Evolutionary conservation across 2,329 filamentous ascomycete species (phyloP).

Genomic region (Aspergillus proliferans): DNA sequence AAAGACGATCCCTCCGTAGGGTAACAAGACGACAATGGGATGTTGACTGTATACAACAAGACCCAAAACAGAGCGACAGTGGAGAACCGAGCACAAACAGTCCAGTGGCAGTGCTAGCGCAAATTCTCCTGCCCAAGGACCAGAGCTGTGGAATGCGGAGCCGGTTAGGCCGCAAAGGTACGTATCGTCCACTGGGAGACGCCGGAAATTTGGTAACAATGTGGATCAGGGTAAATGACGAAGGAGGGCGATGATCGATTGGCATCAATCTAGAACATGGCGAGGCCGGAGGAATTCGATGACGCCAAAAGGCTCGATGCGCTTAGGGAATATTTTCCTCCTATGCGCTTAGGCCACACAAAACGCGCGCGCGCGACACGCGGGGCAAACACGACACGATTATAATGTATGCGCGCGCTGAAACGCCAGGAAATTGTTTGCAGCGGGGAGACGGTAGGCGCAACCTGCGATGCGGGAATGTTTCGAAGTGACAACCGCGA

Average conservation of each 20-base stretch:
- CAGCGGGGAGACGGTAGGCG: background rate
- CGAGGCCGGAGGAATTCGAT: background rate
- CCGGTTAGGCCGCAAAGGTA: background rate
- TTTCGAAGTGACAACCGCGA: slow-evolving; percentile 22
- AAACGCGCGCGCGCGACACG: slow-evolving; percentile 1
- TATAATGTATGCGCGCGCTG: background rate
- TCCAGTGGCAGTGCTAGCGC: slow-evolving; percentile 30
- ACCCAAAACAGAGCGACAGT: background rate
- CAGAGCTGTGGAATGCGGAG: slow-evolving; percentile 22
- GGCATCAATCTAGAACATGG: background rate
- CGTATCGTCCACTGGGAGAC: background rate
- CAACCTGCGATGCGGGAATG: slow-evolving; percentile 15
- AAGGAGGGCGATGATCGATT: background rate
- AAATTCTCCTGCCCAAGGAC: slow-evolving; percentile 53
- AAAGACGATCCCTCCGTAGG: too few relatives aligned
- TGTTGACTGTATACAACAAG: too few relatives aligned
- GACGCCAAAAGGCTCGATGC: background rate
- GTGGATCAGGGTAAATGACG: background rate
- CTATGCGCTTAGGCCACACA: background rate
- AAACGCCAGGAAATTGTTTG: background rate
- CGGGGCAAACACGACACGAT: background rate
- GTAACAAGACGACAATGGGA: too few relatives aligned
- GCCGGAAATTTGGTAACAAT: background rate
- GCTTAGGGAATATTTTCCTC: background rate
- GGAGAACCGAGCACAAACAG: slow-evolving; percentile 22